These are phyloP conservation scores for Sesbania bispinosa DNA, from an alignment of 306 rosid genomes.

Conservation along the genomic window DNA sequence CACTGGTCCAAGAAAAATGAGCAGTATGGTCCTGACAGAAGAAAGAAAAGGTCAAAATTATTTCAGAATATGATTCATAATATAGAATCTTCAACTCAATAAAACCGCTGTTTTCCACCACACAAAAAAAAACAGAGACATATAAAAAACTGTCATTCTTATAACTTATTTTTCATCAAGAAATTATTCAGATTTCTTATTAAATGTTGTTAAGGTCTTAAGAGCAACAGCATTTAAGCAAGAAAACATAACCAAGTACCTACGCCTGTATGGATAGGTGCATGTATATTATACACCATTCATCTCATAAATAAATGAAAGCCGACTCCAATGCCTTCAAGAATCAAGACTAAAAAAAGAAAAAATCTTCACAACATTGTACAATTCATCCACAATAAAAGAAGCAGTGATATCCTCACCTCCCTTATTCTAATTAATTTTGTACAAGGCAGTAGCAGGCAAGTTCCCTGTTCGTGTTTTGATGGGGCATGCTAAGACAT, in stretches of 20 bases:
- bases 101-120: background rate
- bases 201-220: background rate
- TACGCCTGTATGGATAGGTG: background rate
- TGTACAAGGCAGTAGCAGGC: background rate
- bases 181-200: background rate
- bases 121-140: background rate
- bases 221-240: background rate
- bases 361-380: background rate
- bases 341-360: background rate
- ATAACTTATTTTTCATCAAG: background rate
- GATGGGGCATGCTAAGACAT: background rate
- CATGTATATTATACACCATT: background rate
- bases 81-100: background rate
- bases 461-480: background rate
- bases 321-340: slow-evolving; percentile 2
- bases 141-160: background rate
- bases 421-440: background rate
- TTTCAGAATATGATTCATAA: background rate
- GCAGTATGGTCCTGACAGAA: slow-evolving; percentile 33
- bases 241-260: background rate
- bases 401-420: background rate
- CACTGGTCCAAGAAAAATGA: slow-evolving; percentile 32
- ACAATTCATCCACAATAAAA: background rate
- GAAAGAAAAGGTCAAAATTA: slow-evolving; percentile 17
- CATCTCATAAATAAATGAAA: background rate